Conservation (phyloP, 805 yeast genomes). For the Saccharomycopsis fodiens region DNA sequence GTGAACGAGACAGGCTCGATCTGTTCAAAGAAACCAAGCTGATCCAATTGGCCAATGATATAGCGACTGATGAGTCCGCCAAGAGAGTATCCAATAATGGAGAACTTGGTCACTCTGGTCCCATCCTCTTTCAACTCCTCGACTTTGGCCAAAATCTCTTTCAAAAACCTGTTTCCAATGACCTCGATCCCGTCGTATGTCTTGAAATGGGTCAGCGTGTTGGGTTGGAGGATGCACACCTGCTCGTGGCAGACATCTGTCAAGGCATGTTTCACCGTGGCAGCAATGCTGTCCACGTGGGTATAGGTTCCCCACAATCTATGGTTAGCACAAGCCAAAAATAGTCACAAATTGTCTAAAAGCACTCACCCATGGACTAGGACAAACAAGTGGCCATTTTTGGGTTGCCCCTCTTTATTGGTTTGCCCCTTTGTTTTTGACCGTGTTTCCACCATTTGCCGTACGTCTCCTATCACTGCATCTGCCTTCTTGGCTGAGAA, state of each 20-base stretch:
- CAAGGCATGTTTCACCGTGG: constrained; percentile 33
- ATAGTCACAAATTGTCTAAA: too few relatives aligned
- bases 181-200: constrained; percentile 82
- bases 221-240: constrained; percentile 42
- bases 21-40: constrained; percentile 43
- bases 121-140: constrained; percentile 22
- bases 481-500: not conserved
- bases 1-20: constrained; percentile 57
- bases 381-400: constrained; percentile 52
- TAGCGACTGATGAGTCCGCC: constrained; percentile 85
- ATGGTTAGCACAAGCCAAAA: not conserved
- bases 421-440: too few relatives aligned
- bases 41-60: constrained; percentile 64
- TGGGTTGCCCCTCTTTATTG: too few relatives aligned
- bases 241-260: constrained; percentile 33
- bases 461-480: not conserved
- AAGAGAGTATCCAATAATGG: constrained; percentile 79
- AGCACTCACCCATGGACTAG: constrained; percentile 64
- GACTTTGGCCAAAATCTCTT: constrained; percentile 49
- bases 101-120: constrained; percentile 44
- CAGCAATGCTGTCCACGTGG: constrained; percentile 45
- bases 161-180: constrained; percentile 61
- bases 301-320: constrained; percentile 59
- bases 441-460: not conserved
- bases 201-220: constrained; percentile 56